A percentile compares a stretch with the other conserved stretches of the same genome.
Conservation (phyloP, 2,329 filamentous ascomycete species). For the Rhynchosporium agropyri region DNA sequence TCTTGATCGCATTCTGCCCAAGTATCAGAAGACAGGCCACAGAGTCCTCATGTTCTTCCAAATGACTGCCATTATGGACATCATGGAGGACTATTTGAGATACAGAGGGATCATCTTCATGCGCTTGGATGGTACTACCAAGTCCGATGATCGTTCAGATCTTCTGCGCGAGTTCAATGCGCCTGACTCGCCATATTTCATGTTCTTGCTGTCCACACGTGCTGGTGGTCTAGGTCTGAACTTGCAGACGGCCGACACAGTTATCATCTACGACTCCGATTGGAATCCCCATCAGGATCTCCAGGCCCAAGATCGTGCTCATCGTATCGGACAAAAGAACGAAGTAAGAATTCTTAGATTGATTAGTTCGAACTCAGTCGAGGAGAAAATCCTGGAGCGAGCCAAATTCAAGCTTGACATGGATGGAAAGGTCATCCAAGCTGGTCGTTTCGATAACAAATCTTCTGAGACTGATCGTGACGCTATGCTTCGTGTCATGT, state of each 20-base stretch:
- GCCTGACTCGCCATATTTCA: constrained; percentile 89
- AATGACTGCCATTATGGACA: constrained; percentile 99
- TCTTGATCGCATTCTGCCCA: constrained; percentile 87
- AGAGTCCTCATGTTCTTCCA: constrained; percentile 99
- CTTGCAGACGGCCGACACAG: constrained; percentile 94
- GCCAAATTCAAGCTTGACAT: constrained; percentile 98
- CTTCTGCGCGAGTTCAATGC: constrained; percentile 88
- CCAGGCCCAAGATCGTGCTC: constrained; percentile 98
- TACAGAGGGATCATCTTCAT: constrained; percentile 83
- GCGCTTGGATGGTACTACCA: constrained; percentile 93
- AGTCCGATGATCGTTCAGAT: constrained; percentile 94
- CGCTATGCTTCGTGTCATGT: constrained; percentile 88
- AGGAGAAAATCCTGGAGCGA: constrained; percentile 97
- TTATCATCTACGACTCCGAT: constrained; percentile 99
- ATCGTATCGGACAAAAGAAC: constrained; percentile 99
- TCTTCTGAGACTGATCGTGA: constrained; percentile 98
- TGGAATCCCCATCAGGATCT: constrained; percentile 99
- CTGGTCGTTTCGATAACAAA: constrained; percentile 99
- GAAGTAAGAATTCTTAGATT: constrained; percentile 95
- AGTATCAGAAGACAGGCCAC: constrained; percentile 89
- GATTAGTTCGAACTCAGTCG: constrained; percentile 95
- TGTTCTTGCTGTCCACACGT: constrained; percentile 97
- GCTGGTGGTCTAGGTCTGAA: constrained; percentile 98
- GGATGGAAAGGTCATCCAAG: constrained; percentile 99
- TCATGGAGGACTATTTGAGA: constrained; percentile 97